phyloP scores from a whole-genome alignment of 768 basidiomycete species.

The Mycena crocata region DNA sequence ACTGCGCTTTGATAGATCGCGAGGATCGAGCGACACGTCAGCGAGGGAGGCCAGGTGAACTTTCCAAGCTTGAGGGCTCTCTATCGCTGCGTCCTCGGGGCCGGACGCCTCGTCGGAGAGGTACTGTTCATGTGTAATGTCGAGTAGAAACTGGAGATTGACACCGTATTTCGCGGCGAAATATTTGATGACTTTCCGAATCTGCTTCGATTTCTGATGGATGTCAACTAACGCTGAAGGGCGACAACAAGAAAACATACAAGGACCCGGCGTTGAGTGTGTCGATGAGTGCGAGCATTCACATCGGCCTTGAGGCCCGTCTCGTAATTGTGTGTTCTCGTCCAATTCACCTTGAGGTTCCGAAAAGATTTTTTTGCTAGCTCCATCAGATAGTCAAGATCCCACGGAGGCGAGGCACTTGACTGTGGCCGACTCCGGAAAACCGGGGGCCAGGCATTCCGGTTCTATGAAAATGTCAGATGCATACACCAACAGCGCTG shows the following conservation, averaged over 20 bases:
- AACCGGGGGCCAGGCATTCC: background rate
- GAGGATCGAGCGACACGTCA: background rate
- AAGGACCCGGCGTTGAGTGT: background rate
- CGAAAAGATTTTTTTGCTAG: background rate
- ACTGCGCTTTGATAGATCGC: background rate
- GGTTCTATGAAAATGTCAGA: background rate
- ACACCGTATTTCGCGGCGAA: background rate
- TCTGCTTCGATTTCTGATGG: background rate
- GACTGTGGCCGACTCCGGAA: background rate
- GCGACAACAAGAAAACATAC: background rate
- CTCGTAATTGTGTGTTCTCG: background rate
- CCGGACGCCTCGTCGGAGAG: constrained; percentile 4
- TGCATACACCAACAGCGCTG: background rate
- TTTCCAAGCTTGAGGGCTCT: background rate
- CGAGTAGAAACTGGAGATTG: background rate
- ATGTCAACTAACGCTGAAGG: background rate
- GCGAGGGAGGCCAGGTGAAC: background rate
- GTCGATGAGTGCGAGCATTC: background rate
- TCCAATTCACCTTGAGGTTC: background rate
- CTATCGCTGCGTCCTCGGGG: background rate
- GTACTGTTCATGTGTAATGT: background rate
- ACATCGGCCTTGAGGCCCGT: background rate
- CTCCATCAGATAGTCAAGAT: background rate
- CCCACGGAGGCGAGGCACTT: background rate
- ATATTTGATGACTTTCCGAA: background rate